A percentile compares a stretch with the other conserved stretches of the same genome.
Conservation (phyloP, 140 eudicot genomes). For the Ambrosia hybrid region DNA sequence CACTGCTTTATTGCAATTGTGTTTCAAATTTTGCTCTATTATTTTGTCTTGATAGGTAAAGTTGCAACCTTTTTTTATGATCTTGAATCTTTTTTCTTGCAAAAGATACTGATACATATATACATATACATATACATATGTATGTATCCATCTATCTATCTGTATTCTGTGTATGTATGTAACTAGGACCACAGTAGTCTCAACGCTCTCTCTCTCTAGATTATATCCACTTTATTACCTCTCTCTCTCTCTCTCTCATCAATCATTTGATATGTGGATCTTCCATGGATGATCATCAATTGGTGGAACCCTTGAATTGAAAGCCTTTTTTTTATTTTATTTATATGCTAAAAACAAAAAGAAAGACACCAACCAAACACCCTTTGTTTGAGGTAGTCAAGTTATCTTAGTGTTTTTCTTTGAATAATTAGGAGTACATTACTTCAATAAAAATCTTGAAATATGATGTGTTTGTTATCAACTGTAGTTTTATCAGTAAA, state of each 20-base stretch:
- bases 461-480: not conserved
- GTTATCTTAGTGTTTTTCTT: not conserved
- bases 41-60: slow-evolving; percentile 13
- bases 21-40: not conserved
- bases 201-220: not conserved
- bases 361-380: slow-evolving; percentile 6
- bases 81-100: slow-evolving; percentile 13
- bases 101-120: slow-evolving; percentile 19
- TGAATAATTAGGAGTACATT: not conserved
- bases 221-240: not conserved
- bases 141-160: not conserved
- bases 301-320: not conserved
- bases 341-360: not conserved
- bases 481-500: not conserved
- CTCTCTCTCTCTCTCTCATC: not conserved
- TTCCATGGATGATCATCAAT: not conserved
- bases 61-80: not conserved
- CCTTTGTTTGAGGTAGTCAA: slow-evolving; percentile 15
- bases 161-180: not conserved
- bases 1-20: not conserved
- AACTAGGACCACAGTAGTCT: slow-evolving; percentile 20
- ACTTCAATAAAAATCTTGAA: not conserved
- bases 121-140: too few relatives aligned
- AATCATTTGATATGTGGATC: slow-evolving; percentile 15
- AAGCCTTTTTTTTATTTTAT: not conserved